These are phyloP conservation scores for Leccinellum luteum DNA, from an alignment of 768 basidiomycete species.

Conservation along the genomic window DNA sequence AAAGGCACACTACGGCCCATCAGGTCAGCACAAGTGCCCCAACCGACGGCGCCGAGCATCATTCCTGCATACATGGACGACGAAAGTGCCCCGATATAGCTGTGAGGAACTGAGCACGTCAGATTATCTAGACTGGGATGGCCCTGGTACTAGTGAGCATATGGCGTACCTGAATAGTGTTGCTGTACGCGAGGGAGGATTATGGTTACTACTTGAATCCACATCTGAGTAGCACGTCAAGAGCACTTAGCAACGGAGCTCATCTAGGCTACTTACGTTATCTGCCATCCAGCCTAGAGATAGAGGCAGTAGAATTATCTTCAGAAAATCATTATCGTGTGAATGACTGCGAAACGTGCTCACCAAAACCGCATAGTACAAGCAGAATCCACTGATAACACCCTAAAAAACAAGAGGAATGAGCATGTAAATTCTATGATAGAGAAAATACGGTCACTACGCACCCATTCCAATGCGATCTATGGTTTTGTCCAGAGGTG, in stretches of 20 bases:
- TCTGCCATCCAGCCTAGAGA: conserved; percentile 86
- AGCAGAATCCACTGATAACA: conserved; percentile 79
- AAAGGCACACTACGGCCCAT: conserved; percentile 88
- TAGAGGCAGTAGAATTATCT: background rate
- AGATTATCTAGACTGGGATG: conserved; percentile 8
- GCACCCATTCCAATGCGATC: conserved; percentile 87
- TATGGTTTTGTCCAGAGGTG: conserved; percentile 79
- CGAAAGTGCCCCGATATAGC: conserved; percentile 76
- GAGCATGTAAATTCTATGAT: background rate
- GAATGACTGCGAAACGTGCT: conserved; percentile 25
- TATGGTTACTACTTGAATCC: conserved; percentile 88
- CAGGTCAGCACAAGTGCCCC: conserved; percentile 93
- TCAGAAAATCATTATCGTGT: background rate
- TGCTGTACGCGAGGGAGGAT: conserved; percentile 93
- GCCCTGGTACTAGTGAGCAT: too few species aligned
- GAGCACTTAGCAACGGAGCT: conserved; percentile 4
- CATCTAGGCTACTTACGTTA: conserved; percentile 52
- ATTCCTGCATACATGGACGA: conserved; percentile 94
- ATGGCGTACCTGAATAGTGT: conserved; percentile 67
- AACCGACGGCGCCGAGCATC: conserved; percentile 91
- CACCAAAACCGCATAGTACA: conserved; percentile 89
- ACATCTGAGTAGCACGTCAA: conserved; percentile 63
- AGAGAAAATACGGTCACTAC: conserved; percentile 8
- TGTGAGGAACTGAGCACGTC: conserved; percentile 56
- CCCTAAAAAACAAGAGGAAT: conserved; percentile 32